phyloP scores from a whole-genome alignment of 2,329 filamentous ascomycete species.

The Aspergillus sp. region DNA sequence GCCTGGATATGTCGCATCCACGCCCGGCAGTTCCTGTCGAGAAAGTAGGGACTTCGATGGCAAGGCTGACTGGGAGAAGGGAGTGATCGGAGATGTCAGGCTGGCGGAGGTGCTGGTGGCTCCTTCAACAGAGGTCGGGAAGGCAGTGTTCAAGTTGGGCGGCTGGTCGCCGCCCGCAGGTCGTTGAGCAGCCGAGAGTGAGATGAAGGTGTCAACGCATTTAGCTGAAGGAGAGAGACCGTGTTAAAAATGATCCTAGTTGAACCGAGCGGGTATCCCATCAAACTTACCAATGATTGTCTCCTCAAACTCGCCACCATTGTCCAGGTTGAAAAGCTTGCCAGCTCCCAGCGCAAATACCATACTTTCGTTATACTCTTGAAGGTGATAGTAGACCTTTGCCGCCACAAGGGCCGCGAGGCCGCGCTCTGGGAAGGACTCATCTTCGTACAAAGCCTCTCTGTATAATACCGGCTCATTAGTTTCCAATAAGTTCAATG shows the following conservation, averaged over 20 bases:
- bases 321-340: constrained; percentile 89
- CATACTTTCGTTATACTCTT: constrained; percentile 99
- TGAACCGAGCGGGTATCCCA: not conserved
- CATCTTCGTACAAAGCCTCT: constrained; percentile 96
- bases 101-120: constrained; percentile 62
- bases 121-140: constrained; percentile 65
- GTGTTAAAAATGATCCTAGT: constrained; percentile 9
- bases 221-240: constrained; percentile 55
- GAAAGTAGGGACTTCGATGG: constrained; percentile 95
- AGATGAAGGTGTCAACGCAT: constrained; percentile 97
- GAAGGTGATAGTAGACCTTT: constrained; percentile 98
- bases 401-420: constrained; percentile 91
- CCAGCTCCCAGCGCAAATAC: constrained; percentile 92
- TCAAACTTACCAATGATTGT: constrained; percentile 76
- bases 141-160: constrained; percentile 76
- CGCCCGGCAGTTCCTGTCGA: constrained; percentile 64
- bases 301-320: constrained; percentile 93
- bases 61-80: constrained; percentile 89
- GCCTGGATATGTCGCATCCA: constrained; percentile 55
- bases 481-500: not conserved
- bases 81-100: constrained; percentile 83
- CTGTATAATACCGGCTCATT: constrained; percentile 47
- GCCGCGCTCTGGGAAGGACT: constrained; percentile 87
- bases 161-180: constrained; percentile 52
- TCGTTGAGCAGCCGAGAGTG: constrained; percentile 63